Base-by-base conservation (phyloP, 768 basidiomycete genomes). In the Mycena haematopus region DNA sequence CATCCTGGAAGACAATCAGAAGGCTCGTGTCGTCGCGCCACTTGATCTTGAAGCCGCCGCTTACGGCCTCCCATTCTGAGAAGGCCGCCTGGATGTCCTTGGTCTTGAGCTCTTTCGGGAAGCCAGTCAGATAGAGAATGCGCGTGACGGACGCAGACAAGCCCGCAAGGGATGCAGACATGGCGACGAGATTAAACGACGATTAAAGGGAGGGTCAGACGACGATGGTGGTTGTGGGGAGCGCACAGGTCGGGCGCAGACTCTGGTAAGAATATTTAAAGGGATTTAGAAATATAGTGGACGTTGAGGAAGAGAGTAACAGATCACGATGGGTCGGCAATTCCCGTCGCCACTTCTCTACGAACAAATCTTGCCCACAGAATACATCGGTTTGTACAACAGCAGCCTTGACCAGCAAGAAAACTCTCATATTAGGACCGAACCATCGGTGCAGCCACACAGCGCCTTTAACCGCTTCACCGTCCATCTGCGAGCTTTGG, bases 11-110 rank as follows among this genome's bases (percentile, higher is more conserved):
- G 58, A 99, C 97, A 68, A 97, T 91, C 69, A 96, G 79, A 42
- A 96, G 91, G 72, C 92, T 96, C 38, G 93, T 95, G 77, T 99
- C 97, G 76, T 99, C 96, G 70, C 87, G 85, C 97, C 97, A 99
- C 75, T 99, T 99, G 74, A 99, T 96, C 84, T 96, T 95, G 82
- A 96, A 97, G 24, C 97, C 97, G 29, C 96, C 97, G 59, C 82
- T 86, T 55, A 88, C 80, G 62, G 78, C 83, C 70, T 97, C 95
- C 85, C 91, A 99, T 47, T 95, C 94, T 52, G 88, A 81, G 75
- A 99, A 97, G 47, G 94, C 91, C 45, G 82, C 73, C 73, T 98
- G 95, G 52, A 99, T 92, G 77, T 99, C 97, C 75, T 94, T 90
- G 54, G 97, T 99, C 82, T 99, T 99, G 71, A 99, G 86, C 79